Conservation (phyloP, 1,284 basidiomycete genomes). For the Papiliotrema terrestris region DNA sequence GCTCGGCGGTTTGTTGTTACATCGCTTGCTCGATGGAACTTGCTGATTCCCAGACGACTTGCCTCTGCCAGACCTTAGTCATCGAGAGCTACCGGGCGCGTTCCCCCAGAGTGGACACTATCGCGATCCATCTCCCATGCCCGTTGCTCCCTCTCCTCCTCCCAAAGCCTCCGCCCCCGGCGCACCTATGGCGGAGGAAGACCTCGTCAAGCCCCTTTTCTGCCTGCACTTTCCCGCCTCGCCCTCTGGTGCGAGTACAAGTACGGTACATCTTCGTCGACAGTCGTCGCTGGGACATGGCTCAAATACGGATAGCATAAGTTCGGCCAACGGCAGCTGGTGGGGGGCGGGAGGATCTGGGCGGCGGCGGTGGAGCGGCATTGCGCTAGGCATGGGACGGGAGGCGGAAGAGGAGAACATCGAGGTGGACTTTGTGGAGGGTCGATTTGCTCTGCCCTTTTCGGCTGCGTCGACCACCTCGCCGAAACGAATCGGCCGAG, state of each 20-base stretch:
- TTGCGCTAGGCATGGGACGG: not conserved
- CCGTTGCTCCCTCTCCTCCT: not conserved
- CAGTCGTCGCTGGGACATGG: constrained; percentile 11
- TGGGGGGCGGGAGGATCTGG: constrained; percentile 12
- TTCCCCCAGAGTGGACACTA: constrained; percentile 28
- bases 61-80: constrained; percentile 6
- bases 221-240: constrained; percentile 22
- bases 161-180: not conserved
- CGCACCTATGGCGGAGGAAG: not conserved
- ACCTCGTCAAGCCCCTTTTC: constrained; percentile 26
- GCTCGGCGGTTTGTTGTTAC: constrained; percentile 24
- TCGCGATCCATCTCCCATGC: not conserved
- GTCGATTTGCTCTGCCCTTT: constrained; percentile 1
- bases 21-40: not conserved
- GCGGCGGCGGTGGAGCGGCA: constrained; percentile 1
- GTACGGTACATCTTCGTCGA: constrained; percentile 21
- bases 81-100: constrained; percentile 26
- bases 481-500: not conserved
- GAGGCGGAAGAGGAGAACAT: not conserved
- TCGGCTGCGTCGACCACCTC: not conserved
- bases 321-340: constrained; percentile 13
- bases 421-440: constrained; percentile 2
- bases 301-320: constrained; percentile 9
- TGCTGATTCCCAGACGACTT: not conserved
- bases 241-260: constrained; percentile 8